Base-by-base conservation (phyloP, 2,329 filamentous ascomycete species). In the Penicillium sp. region DNA sequence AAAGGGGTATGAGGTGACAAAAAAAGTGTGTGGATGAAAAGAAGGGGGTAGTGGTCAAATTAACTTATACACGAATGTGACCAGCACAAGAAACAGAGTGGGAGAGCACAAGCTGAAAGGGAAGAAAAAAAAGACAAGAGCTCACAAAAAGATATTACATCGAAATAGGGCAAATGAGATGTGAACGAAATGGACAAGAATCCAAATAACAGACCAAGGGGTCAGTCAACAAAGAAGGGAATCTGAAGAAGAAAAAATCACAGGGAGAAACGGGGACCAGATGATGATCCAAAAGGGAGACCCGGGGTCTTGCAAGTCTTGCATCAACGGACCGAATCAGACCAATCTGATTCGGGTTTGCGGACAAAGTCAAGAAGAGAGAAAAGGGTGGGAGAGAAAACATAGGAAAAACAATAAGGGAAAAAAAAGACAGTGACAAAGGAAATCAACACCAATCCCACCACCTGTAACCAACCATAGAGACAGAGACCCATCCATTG, bases 361-460 rank as follows among this genome's bases (percentile, higher is more conserved):
- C 17, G 37, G 45, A 42, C 19, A 45, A 26, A 30, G 53, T 55
- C 37, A 47, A 40, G 49, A 45, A 49, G 33, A 47, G 37, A 59
- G 33, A 47, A 50, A 33, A 62, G 50, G 56, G 56, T 61, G 54
- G 47, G 58, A 59, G 53, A 63, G 60, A 53, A 45, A 66, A 55
- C 61, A 65, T 57, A 53, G 63, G 60, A 60, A 64, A 63, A 59
- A 65, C 63, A 64, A 59, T 62, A 63, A 62, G 63, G 60, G 70
- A 75, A 71, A 77, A 76, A 77, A 76, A 77, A 76, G 73, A 26
- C 35, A 38, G 8, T 54, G 78, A 70, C 85, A 80, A 81, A 85
- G 78, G 74, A 82, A 84, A 83, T 73, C 70, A 68, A 70, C 62
- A 66, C 61, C 61, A 58, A 58, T 54, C 60, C 65, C 61, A 53